A percentile compares a stretch with the other conserved stretches of the same genome.
phyloP scores from a whole-genome alignment of 106 monocot species.

The Dendrobium chrysotoxum region DNA sequence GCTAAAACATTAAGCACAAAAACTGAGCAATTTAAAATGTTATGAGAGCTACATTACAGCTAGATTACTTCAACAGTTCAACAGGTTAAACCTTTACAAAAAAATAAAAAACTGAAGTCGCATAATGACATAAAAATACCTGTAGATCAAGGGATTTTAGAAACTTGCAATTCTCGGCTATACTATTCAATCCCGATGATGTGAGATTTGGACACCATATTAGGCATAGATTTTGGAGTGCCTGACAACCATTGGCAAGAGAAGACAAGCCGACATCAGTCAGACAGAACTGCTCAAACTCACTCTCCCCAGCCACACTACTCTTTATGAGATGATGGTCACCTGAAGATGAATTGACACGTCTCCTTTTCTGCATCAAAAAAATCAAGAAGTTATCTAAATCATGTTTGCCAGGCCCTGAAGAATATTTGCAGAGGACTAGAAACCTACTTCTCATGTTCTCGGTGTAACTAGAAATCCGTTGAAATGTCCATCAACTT shows the following conservation, averaged over 20 bases:
- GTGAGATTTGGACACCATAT: constrained; percentile 84
- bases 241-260: constrained; percentile 53
- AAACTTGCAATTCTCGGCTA: constrained; percentile 64
- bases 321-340: constrained; percentile 1
- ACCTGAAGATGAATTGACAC: constrained; percentile 8
- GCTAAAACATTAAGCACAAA: background rate
- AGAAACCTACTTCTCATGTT: background rate
- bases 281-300: constrained; percentile 25
- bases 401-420: background rate
- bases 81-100: background rate
- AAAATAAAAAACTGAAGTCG: no score
- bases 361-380: constrained; percentile 47
- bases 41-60: background rate
- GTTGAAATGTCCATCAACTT: background rate
- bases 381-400: constrained; percentile 2
- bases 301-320: constrained; percentile 26
- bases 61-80: background rate
- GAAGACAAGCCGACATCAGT: constrained; percentile 63
- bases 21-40: background rate
- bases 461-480: background rate
- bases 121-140: constrained; percentile 23
- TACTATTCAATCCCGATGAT: constrained; percentile 50
- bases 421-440: background rate
- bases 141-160: constrained; percentile 75
- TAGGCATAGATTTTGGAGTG: constrained; percentile 70